phyloP scores from a whole-genome alignment of 2,329 filamentous ascomycete species.

The Claviceps spartinae region DNA sequence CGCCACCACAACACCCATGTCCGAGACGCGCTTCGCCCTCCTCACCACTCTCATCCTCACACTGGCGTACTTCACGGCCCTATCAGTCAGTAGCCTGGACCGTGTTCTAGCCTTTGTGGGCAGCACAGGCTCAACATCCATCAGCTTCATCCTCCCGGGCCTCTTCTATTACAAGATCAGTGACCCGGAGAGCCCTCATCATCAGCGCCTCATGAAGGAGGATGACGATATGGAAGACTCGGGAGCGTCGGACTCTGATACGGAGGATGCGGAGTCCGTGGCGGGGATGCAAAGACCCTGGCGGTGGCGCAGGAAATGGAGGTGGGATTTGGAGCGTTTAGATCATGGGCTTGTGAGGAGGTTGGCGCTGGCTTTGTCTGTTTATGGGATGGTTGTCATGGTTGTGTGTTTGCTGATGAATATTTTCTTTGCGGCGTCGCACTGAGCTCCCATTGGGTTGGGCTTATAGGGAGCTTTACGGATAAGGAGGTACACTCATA shows the following conservation, averaged over 20 bases:
- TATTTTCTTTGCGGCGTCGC: constrained; percentile 57
- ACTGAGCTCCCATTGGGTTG: constrained; percentile 26
- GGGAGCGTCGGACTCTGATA: constrained; percentile 28
- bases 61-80: constrained; percentile 72
- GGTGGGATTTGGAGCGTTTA: constrained; percentile 49
- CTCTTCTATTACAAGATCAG: constrained; percentile 99
- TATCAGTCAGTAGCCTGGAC: constrained; percentile 82
- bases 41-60: constrained; percentile 81
- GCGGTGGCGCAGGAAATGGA: constrained; percentile 43
- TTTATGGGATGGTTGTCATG: constrained; percentile 86
- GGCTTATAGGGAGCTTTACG: no score
- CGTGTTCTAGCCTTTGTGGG: constrained; percentile 91
- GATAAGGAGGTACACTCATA: no score
- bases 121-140: constrained; percentile 84
- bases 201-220: constrained; percentile 79
- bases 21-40: constrained; percentile 75
- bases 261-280: constrained; percentile 31
- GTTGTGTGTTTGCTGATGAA: constrained; percentile 76
- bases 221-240: constrained; percentile 68
- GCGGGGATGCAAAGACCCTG: constrained; percentile 28
- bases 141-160: constrained; percentile 91
- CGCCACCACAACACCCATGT: constrained; percentile 51
- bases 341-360: constrained; percentile 54
- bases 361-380: constrained; percentile 58
- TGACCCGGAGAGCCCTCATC: constrained; percentile 70